Evolutionary conservation across 177 flowering plant species (phyloP).

Genomic region (Telopea speciosissima): DNA sequence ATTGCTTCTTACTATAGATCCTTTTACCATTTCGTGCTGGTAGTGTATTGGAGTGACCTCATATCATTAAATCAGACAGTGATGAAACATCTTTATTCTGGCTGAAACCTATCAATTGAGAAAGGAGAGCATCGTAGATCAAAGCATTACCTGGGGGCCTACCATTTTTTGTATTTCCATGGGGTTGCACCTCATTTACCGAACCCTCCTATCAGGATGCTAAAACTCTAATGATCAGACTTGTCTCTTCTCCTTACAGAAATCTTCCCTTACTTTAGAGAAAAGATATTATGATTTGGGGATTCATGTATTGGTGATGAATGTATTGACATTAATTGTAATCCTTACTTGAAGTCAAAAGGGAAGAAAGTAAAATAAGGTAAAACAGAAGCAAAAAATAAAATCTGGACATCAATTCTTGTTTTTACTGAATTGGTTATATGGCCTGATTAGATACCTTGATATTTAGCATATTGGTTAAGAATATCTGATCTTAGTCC

Average conservation of each 20-base stretch:
- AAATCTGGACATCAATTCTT: not conserved
- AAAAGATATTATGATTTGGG: not conserved
- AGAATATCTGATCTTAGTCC: not conserved
- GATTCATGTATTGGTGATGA: not conserved
- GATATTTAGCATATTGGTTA: constrained; percentile 3
- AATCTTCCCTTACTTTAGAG: not conserved
- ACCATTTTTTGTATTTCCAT: not conserved
- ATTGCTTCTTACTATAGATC: not conserved
- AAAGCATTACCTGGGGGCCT: too few relatives aligned
- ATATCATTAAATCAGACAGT: not conserved
- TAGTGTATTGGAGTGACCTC: not conserved
- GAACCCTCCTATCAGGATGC: not conserved
- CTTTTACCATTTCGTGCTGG: not conserved
- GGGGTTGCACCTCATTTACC: not conserved
- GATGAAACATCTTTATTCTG: not conserved
- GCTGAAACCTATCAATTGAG: not conserved
- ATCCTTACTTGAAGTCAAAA: not conserved
- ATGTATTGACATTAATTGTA: not conserved
- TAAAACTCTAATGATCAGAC: not conserved
- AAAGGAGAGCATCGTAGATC: not conserved
- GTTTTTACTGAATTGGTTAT: not conserved
- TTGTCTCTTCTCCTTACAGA: not conserved
- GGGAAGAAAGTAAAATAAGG: not conserved
- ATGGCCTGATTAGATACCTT: not conserved
- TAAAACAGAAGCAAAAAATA: too few relatives aligned